Base-by-base conservation (phyloP, 805 yeast species). In the Maudiozyma serrabonitensis region DNA sequence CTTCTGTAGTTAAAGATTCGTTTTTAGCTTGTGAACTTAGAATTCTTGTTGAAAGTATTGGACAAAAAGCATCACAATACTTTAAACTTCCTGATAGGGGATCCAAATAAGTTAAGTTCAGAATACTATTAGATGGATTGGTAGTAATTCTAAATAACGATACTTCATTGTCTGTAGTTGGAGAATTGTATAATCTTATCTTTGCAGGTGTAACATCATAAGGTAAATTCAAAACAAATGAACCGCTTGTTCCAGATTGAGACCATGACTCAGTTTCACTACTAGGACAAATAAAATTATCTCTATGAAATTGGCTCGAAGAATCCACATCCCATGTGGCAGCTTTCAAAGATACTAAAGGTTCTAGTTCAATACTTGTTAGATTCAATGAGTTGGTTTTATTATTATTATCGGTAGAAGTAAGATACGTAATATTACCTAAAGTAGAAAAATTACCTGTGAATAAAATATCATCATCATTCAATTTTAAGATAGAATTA, bases 41-140 rank as follows among this genome's bases (percentile, higher is more conserved):
- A 2, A 63, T 59, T 0, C 71, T 50, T 12, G 64, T 62, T 28
- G 73, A 72, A 1, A 75, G 67, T 25, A 91, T 69, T 0, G 96
- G 95, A 66, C 99, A 93, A 76, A 79, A 83, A 0, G 96, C 95
- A 64, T 89, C 96, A 71, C 99, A 93, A 60, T 69, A 69, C 15
- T 68, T 62, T 3, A 75, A 46, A n/a, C 72, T 67, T 45, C 83
- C 80, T 2, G 87, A 75, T 0, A 61, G 52, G 2, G 95, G 95
- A 61, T 91, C 91, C 21, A 85, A 70, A 59, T 89, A 93, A 0
- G 95, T 80, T 54, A 93, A 65, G 63, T 93, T 93, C 96, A 93
- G 86, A 53, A 91, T 91, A 55, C 97, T 87, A 56, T 82, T 76
- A 12, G 89, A 75, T 0, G 97, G 97, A 48, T 75, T 68, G 0